A percentile compares a stretch with the other conserved stretches of the same genome.
Evolutionary conservation across 1,284 basidiomycete genomes (phyloP).

Genomic region (Ceratobasidium sp.): DNA sequence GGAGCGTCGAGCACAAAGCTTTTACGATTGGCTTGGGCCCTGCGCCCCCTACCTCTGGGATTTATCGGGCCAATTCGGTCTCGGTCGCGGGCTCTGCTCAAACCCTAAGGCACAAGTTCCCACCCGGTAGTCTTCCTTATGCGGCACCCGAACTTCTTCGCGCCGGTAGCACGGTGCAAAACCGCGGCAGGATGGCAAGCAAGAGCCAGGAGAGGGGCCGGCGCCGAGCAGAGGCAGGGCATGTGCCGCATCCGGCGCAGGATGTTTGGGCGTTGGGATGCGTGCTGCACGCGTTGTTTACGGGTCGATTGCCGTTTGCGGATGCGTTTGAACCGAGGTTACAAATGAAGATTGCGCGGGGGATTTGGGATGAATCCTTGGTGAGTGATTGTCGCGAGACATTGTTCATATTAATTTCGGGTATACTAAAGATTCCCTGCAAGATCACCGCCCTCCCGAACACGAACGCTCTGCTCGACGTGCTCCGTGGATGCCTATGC

Average conservation of each 20-base stretch:
- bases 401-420: neutral
- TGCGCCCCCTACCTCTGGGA: constrained; percentile 10
- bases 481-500: constrained; percentile 81
- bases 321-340: constrained; percentile 91
- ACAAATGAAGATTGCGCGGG: constrained; percentile 90
- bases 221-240: constrained; percentile 38
- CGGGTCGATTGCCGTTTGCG: constrained; percentile 82
- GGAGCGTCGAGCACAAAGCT: constrained; percentile 5
- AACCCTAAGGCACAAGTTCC: constrained; percentile 61
- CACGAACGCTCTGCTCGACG: constrained; percentile 74
- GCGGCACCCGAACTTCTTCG: constrained; percentile 83
- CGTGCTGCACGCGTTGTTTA: constrained; percentile 84
- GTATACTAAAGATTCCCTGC: constrained; percentile 30
- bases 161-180: constrained; percentile 55
- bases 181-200: constrained; percentile 11
- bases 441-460: constrained; percentile 70
- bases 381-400: constrained; percentile 11
- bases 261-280: constrained; percentile 96
- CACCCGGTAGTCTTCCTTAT: constrained; percentile 90
- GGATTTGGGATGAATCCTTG: constrained; percentile 63
- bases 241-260: constrained; percentile 72
- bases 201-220: constrained; percentile 39
- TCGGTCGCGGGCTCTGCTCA: constrained; percentile 20
- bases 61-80: constrained; percentile 38
- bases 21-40: constrained; percentile 21